Base-by-base conservation (phyloP, 495 filamentous ascomycete species). In the Penicillium roqueforti region DNA sequence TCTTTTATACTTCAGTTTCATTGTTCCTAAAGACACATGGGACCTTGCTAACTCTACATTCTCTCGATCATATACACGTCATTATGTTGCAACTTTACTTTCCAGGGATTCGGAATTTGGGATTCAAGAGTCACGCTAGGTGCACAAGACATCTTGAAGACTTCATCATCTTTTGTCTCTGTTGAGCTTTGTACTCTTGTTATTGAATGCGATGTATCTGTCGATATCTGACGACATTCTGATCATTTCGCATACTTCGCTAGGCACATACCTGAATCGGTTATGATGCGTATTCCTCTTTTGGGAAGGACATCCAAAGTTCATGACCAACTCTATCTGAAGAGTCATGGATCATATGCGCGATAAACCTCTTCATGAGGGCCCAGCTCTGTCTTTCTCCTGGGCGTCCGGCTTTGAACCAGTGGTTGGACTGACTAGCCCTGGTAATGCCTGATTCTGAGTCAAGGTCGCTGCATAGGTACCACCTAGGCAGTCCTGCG, bases 221-320 rank as follows among this genome's bases (percentile, higher is more conserved):
- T 36, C 36, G 36, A 39, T 8, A 3, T 14, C 23, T 50, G 47
- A 50, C 47, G 47, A 40, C 47, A 50, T 50, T 50, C 47, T 50
- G 47, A 50, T 40, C 47, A 18, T 10, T 4, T 31, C 19, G 14
- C 7, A 50, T 50, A 40, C 36, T 29, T 40, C 10, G 22, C 25
- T 6, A 31, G 47, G 16, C 47, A 36, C 36, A 50, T 36, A 40
- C 23, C 14, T 37, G 26, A 31, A 20, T 19, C 10, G 37, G 36
- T n/a, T n/a, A 39, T 25, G n/a, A 29, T 6, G 7, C 9, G 9
- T 29, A 40, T 29, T 39, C 10, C 25, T 9, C 19, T 14, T 28
- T 31, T 28, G 9, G 13, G 11, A 19, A 6, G 16, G 7, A 23
- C 9, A 19, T 47, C 44, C 44, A 34, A 6, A 23, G 6, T 34